Evolutionary conservation across 2,329 filamentous ascomycete species (phyloP).

Genomic region (Fusarium palustre): DNA sequence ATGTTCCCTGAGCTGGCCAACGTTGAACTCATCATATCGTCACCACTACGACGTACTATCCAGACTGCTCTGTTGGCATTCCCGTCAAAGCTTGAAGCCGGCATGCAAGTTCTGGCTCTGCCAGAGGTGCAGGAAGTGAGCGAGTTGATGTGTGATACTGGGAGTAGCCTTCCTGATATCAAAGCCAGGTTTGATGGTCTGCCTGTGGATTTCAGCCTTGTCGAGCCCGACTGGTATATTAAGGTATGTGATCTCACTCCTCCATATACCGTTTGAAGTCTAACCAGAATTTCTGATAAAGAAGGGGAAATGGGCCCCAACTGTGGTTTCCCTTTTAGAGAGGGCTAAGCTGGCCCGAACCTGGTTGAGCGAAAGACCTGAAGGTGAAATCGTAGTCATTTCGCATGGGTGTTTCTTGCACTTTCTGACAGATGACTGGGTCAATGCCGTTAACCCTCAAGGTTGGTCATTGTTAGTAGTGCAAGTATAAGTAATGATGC

Average conservation of each 20-base stretch:
- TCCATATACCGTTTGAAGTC: rapidly evolving
- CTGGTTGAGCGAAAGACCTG: neutral
- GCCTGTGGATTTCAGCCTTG: neutral
- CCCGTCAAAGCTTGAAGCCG: neutral
- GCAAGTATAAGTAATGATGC: rapidly evolving
- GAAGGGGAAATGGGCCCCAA: neutral
- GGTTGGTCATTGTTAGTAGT: neutral
- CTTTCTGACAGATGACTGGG: constrained; percentile 6
- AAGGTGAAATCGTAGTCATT: constrained; percentile 4
- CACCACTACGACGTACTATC: neutral
- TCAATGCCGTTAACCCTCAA: neutral
- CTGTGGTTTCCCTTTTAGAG: rapidly evolving
- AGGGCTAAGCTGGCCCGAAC: neutral
- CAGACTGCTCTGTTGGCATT: neutral
- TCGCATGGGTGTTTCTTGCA: constrained; percentile 6
- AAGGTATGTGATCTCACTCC: neutral
- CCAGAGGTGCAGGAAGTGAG: constrained; percentile 4
- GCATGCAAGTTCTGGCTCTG: neutral
- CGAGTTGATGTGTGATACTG: neutral
- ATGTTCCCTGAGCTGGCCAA: neutral
- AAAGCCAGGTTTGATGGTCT: neutral
- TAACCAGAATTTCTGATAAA: neutral
- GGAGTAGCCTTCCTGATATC: neutral
- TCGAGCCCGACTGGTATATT: neutral
- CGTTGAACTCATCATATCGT: neutral